Conservation (phyloP, 257 asterid species). For the Asclepias syriaca region DNA sequence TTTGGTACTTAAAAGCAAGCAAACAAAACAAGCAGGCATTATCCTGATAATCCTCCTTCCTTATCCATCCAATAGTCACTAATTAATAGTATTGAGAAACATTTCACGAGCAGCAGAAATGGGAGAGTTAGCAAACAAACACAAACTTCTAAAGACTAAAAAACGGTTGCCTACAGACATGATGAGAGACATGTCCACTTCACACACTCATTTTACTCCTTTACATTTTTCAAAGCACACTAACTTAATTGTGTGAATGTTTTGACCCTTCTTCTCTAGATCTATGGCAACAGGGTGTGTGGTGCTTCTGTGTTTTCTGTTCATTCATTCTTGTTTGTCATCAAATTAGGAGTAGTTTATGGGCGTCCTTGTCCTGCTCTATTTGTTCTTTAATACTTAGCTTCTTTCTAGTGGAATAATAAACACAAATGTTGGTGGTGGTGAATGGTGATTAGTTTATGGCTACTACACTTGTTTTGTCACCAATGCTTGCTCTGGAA, state of each 20-base stretch:
- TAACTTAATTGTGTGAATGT: not conserved
- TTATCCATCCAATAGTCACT: not conserved
- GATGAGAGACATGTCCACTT: constrained; percentile 12
- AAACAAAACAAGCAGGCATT: not conserved
- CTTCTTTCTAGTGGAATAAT: constrained; percentile 22
- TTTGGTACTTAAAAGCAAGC: not conserved
- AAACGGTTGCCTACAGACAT: not conserved
- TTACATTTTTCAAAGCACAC: not conserved
- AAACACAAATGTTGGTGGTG: constrained; percentile 7
- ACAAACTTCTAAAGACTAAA: constrained; percentile 22
- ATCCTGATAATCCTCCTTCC: not conserved
- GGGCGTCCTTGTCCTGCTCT: not conserved
- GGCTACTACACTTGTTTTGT: not conserved
- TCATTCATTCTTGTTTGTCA: not conserved
- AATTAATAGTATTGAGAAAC: not conserved
- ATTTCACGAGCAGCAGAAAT: constrained; percentile 6
- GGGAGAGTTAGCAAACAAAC: constrained; percentile 20
- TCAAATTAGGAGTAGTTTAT: not conserved
- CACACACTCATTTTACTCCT: not conserved
- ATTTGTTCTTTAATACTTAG: not conserved
- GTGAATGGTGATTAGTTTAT: not conserved
- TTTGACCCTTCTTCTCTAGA: not conserved
- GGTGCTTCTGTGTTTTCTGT: not conserved
- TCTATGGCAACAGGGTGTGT: constrained; percentile 1
- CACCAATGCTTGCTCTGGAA: not conserved